Evolutionary conservation across 331 rosid species (phyloP), one percentile per base, ranked within the genome.

Genomic region (Prunus yedoensis): DNA sequence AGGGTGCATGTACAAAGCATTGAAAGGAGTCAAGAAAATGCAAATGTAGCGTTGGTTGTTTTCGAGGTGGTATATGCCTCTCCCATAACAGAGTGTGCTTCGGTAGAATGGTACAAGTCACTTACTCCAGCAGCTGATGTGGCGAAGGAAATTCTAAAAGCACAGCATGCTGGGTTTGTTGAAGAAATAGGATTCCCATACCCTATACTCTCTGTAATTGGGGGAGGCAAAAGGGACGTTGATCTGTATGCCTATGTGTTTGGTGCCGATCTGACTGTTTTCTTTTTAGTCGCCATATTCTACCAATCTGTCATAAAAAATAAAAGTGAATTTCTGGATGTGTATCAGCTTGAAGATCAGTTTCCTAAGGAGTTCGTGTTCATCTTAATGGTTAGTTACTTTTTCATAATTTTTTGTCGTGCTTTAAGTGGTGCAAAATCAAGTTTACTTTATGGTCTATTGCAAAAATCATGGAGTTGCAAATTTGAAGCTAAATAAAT

Each of bases 1-100:
- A 89, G 91, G 87, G 97, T 95, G 84, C 93, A 89, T 83, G 95
- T 95, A 68, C 99, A 92, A 85, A 95, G 99, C 88, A 95, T 95
- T 76, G 99, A 88, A 92, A 89, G 87, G 90, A 92, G 96, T 77
- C 85, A 76, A 82, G 97, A 91, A 74, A 89, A 86, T 77, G 60
- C 83, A 72, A 84, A 85, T 72, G 83, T 93, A 41, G 91, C 88
- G 52, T 74, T 85, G 74, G 98, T 82, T 75, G 97, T 95, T 80
- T 85, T 95, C 14, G 99, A 95, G 84, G 93, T 88, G 54, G 89
- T 91, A 60, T 88, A 88, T 89, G 94, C 99, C 78, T 92, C 97
- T 58, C 93, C 98, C 52, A n/a, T 85, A 61, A 74, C 32, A 73
- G 89, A 81, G 43, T 88, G 93, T 82, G 83, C 83, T 74, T 90